phyloP scores from a whole-genome alignment of 768 basidiomycete genomes.

The Calvatia gigantea region DNA sequence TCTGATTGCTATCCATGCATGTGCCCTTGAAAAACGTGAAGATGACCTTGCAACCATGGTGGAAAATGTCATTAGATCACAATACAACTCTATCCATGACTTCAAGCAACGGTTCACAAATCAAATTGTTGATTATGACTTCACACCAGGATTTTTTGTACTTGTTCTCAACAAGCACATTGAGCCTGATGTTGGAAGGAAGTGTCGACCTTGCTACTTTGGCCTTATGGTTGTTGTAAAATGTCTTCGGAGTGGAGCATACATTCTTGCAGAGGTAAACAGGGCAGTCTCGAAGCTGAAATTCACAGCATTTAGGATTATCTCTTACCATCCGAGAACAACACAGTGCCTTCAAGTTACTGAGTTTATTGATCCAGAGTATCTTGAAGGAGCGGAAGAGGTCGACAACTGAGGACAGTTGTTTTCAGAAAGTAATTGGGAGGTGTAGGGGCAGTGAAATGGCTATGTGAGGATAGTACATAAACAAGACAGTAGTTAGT shows the following conservation, averaged over 20 bases:
- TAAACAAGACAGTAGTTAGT: too few species aligned
- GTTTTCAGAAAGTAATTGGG: background rate
- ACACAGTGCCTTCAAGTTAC: background rate
- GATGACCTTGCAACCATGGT: slow-evolving; percentile 13
- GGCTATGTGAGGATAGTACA: too few species aligned
- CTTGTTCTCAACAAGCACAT: slow-evolving; percentile 29
- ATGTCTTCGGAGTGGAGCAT: too few species aligned
- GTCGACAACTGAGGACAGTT: background rate
- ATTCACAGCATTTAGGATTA: slow-evolving; percentile 22
- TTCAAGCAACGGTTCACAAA: slow-evolving; percentile 19
- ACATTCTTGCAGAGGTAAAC: slow-evolving; percentile 23
- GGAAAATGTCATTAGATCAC: slow-evolving; percentile 7
- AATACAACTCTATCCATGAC: slow-evolving; percentile 21
- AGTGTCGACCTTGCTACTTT: slow-evolving; percentile 27
- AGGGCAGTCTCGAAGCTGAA: slow-evolving; percentile 20
- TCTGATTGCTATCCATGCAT: slow-evolving; percentile 12
- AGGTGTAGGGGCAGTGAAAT: too few species aligned
- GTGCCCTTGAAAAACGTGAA: slow-evolving; percentile 16
- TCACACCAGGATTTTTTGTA: slow-evolving; percentile 28
- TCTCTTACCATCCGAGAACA: slow-evolving; percentile 22
- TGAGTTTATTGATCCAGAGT: background rate
- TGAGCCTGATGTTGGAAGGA: slow-evolving; percentile 26
- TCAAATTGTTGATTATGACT: slow-evolving; percentile 24
- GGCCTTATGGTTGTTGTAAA: too few species aligned
- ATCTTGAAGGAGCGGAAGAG: background rate